Conservation (phyloP, 2,329 filamentous ascomycete species). For the Canariomyces notabilis region DNA sequence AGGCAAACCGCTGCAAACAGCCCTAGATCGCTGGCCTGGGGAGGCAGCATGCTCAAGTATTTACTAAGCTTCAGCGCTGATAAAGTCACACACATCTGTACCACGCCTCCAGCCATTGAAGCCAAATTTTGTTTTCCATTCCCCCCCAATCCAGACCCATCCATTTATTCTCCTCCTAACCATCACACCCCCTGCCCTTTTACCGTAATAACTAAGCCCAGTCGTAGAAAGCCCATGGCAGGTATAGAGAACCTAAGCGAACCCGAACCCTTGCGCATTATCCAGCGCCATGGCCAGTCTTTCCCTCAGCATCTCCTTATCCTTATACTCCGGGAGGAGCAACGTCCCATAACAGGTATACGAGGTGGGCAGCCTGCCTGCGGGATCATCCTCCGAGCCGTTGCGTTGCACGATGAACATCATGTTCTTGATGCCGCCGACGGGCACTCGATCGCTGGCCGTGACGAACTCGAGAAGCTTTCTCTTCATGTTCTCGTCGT, state of each 20-base stretch:
- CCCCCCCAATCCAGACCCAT: neutral
- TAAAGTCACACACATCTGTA: no score
- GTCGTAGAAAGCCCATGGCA: neutral
- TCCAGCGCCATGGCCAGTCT: conserved; percentile 81
- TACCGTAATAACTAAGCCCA: no score
- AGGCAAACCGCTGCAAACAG: no score
- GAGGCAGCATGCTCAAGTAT: no score
- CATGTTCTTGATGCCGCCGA: conserved; percentile 76
- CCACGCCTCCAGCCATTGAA: no score
- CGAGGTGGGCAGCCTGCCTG: conserved; percentile 66
- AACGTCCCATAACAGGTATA: conserved; percentile 92
- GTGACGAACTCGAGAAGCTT: conserved; percentile 90
- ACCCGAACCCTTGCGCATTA: conserved; percentile 85
- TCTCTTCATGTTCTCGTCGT: conserved; percentile 63
- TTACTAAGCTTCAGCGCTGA: no score
- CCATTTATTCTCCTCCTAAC: neutral
- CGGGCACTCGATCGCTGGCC: conserved; percentile 82
- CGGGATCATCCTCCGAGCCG: conserved; percentile 53
- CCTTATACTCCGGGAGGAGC: conserved; percentile 75
- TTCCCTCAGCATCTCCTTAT: conserved; percentile 62
- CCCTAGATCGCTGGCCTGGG: no score
- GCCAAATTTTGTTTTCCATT: neutral
- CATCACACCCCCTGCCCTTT: neutral
- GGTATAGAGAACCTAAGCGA: conserved; percentile 51
- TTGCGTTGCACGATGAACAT: conserved; percentile 81